Evolutionary conservation across 2,329 filamentous ascomycete species (phyloP).

Genomic region (Pleochaeta shiraiana): DNA sequence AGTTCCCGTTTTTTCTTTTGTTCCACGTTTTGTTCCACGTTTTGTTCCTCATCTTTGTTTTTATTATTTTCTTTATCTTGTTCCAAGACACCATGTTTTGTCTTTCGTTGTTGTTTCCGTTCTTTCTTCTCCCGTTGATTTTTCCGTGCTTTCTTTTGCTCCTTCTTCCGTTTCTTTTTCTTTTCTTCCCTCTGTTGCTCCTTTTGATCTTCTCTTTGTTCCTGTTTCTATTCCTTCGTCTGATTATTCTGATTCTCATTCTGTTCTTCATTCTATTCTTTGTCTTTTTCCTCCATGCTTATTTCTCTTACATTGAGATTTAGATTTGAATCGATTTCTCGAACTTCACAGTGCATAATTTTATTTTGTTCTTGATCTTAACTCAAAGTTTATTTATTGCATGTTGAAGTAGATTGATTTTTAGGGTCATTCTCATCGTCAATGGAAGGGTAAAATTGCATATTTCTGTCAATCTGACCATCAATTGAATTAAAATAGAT

Average conservation of each 20-base stretch:
- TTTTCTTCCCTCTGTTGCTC: background rate
- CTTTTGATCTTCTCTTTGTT: background rate
- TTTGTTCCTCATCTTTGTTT: no score
- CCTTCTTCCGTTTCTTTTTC: background rate
- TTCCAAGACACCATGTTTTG: no score
- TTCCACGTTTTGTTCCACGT: no score
- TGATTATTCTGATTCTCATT: background rate
- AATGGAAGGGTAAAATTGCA: background rate
- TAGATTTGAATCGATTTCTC: background rate
- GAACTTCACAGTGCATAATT: background rate
- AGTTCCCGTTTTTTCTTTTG: no score
- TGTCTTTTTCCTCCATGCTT: background rate
- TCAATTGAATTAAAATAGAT: background rate
- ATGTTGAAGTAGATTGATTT: background rate
- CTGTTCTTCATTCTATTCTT: background rate
- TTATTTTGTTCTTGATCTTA: background rate
- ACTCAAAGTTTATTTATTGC: background rate
- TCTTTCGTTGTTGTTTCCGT: no score
- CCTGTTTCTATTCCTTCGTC: background rate
- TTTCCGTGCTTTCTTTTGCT: background rate
- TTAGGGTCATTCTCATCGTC: background rate
- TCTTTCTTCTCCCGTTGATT: no score
- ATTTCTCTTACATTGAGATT: background rate
- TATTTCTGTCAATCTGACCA: background rate
- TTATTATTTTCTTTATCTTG: no score